These are phyloP conservation scores for Torulaspora microellipsoides DNA, from an alignment of 805 yeast species.

Conservation along the genomic window DNA sequence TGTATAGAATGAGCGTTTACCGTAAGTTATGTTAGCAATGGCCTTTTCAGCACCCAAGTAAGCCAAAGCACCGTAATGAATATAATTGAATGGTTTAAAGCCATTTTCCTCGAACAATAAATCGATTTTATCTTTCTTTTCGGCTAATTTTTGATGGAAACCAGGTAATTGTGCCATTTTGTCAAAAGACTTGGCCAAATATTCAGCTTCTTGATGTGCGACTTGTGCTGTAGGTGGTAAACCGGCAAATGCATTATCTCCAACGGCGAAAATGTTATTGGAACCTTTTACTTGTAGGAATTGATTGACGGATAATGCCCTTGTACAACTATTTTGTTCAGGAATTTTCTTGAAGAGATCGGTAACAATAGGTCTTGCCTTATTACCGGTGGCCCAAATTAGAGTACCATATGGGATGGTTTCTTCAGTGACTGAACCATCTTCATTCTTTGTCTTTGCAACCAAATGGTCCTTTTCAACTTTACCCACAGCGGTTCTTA, in stretches of 20 bases:
- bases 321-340: slow-evolving; percentile 75
- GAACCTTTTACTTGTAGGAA: slow-evolving; percentile 78
- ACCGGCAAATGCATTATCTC: slow-evolving; percentile 87
- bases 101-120: slow-evolving; percentile 44
- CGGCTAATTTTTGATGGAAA: slow-evolving; percentile 37
- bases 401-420: slow-evolving; percentile 82
- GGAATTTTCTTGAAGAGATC: slow-evolving; percentile 66
- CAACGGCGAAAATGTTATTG: slow-evolving; percentile 77
- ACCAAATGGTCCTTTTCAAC: slow-evolving; percentile 69
- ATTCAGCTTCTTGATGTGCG: slow-evolving; percentile 89
- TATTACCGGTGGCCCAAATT: slow-evolving; percentile 97
- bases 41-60: slow-evolving; percentile 92
- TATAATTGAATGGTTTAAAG: slow-evolving; percentile 65
- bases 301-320: slow-evolving; percentile 81
- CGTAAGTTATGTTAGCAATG: slow-evolving; percentile 82
- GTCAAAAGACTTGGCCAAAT: slow-evolving; percentile 67
- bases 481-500: slow-evolving; percentile 84
- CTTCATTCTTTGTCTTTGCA: slow-evolving; percentile 67
- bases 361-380: slow-evolving; percentile 69
- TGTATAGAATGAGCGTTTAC: slow-evolving; percentile 74
- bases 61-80: slow-evolving; percentile 89
- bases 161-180: slow-evolving; percentile 42
- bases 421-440: slow-evolving; percentile 58
- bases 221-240: slow-evolving; percentile 97
- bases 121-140: slow-evolving; percentile 39